Evolutionary conservation across 306 rosid genomes (phyloP).

Genomic region (Rosa persica): DNA sequence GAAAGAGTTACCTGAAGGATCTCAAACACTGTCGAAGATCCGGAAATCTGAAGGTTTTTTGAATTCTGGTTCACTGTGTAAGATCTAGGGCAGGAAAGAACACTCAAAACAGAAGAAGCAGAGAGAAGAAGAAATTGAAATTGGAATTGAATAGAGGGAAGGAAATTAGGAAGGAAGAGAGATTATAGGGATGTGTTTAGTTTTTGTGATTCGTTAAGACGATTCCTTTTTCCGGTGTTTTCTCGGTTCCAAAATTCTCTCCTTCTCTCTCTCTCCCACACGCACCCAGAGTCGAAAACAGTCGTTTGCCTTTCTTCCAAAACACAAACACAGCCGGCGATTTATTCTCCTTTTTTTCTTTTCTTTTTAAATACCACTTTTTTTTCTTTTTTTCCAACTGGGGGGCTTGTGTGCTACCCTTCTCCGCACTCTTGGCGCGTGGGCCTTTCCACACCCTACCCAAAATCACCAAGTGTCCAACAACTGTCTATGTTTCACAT

Average conservation of each 20-base stretch:
- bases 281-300: background rate
- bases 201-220: background rate
- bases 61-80: background rate
- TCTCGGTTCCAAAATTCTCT: constrained; percentile 6
- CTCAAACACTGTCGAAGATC: constrained; percentile 31
- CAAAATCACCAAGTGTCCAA: too few species aligned
- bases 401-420: background rate
- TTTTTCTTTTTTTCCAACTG: background rate
- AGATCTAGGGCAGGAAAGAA: constrained; percentile 47
- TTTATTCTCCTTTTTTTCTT: background rate
- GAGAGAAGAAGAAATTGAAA: background rate
- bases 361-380: too few species aligned
- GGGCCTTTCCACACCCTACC: too few species aligned
- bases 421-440: constrained; percentile 8
- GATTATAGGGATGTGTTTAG: background rate
- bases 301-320: constrained; percentile 18
- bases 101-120: background rate
- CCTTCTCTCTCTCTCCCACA: background rate
- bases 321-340: constrained; percentile 11
- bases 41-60: constrained; percentile 6
- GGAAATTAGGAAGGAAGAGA: background rate
- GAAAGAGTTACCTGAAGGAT: constrained; percentile 36
- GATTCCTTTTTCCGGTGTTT: background rate
- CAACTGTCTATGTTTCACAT: too few species aligned
- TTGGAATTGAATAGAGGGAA: background rate